Percentiles rank a stretch among this genome's conserved stretches.
Conservation (phyloP, 164 flowering plant species). For the Magnolia changhungtana region DNA sequence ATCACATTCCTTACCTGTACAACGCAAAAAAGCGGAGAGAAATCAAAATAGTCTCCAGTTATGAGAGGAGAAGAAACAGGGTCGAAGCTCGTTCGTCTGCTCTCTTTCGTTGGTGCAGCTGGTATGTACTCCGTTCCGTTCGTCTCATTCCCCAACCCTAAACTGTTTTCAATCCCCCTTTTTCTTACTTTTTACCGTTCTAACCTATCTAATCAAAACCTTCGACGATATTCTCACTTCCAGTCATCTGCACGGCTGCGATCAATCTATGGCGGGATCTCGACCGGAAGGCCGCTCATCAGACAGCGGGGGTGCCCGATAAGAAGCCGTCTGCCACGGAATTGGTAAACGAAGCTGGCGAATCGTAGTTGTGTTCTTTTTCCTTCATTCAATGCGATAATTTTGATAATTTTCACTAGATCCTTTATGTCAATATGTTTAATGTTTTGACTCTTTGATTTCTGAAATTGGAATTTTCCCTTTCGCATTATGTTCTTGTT, state of each 20-base stretch:
- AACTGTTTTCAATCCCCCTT: background rate
- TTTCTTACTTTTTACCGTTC: background rate
- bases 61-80: constrained; percentile 17
- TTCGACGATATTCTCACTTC: constrained; percentile 2
- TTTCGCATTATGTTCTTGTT: background rate
- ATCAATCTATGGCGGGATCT: constrained; percentile 20
- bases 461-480: background rate
- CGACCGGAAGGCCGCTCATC: constrained; percentile 13
- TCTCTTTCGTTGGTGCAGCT: constrained; percentile 18
- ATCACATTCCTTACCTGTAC: too few species aligned
- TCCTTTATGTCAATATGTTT: background rate
- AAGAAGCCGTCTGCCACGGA: background rate
- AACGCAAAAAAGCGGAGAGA: background rate
- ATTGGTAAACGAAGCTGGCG: constrained; percentile 10
- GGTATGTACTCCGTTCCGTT: background rate
- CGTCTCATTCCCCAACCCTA: background rate
- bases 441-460: background rate
- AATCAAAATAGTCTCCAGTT: background rate
- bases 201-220: background rate
- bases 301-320: constrained; percentile 9
- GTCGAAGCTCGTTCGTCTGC: constrained; percentile 13
- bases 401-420: background rate
- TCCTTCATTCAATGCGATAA: background rate
- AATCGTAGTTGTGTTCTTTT: constrained; percentile 4
- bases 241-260: constrained; percentile 24